Evolutionary conservation across 2,329 filamentous ascomycete genomes (phyloP).

Genomic region (Colletotrichum magnum): DNA sequence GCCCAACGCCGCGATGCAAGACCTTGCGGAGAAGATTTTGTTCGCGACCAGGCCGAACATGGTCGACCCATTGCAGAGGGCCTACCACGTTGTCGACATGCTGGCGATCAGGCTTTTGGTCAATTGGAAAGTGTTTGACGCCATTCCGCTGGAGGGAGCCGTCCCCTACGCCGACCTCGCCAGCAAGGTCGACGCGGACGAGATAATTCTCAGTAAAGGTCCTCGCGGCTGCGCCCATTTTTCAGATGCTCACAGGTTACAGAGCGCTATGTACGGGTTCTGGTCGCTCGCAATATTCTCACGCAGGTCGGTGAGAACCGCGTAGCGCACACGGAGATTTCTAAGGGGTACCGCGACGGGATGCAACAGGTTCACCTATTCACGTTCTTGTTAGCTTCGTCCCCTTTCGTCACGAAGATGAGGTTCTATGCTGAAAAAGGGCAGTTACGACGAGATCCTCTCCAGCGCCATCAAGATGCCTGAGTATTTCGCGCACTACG

Average conservation of each 20-base stretch:
- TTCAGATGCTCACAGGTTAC: not conserved
- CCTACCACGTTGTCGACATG: not conserved
- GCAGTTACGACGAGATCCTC: conserved; percentile 11
- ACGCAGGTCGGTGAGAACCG: conserved; percentile 38
- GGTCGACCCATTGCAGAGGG: not conserved
- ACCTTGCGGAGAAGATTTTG: conserved; percentile 5
- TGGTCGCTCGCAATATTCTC: conserved; percentile 42
- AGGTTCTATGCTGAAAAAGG: not conserved
- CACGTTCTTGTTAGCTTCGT: conserved; percentile 25
- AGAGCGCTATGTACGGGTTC: conserved; percentile 42
- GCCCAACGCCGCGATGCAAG: not conserved
- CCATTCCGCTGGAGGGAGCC: conserved; percentile 46
- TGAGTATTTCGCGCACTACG: conserved; percentile 41
- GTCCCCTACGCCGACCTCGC: conserved; percentile 50
- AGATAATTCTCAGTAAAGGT: conserved; percentile 44
- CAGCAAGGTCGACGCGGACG: conserved; percentile 45
- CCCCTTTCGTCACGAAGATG: too few relatives aligned
- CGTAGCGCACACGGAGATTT: conserved; percentile 44
- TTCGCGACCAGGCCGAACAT: not conserved
- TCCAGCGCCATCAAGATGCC: conserved; percentile 41
- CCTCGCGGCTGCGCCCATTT: not conserved
- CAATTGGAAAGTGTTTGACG: conserved; percentile 50
- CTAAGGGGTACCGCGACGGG: conserved; percentile 28
- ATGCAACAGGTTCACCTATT: conserved; percentile 32
- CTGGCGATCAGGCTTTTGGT: conserved; percentile 44